Evolutionary conservation across 805 yeast genomes (phyloP).

Genomic region (Kluyveromyces lactis): DNA sequence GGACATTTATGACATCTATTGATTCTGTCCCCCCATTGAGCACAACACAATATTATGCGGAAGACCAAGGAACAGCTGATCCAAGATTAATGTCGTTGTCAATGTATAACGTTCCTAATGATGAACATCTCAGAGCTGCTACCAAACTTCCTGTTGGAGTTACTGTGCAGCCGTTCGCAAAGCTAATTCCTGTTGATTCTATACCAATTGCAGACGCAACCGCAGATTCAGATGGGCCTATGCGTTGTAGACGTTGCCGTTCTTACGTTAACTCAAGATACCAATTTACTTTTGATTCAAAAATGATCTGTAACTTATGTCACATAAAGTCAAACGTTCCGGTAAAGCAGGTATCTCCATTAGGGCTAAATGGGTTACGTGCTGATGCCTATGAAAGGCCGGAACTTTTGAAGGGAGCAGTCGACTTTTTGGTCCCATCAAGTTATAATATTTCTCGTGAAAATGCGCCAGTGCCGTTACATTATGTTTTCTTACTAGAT

Average conservation of each 20-base stretch:
- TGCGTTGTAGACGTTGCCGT: constrained; percentile 88
- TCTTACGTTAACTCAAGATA: constrained; percentile 82
- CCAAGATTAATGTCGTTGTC: constrained; percentile 73
- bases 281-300: constrained; percentile 50
- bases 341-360: constrained; percentile 52
- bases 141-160: constrained; percentile 78
- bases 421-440: constrained; percentile 73
- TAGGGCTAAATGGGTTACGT: constrained; percentile 55
- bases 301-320: constrained; percentile 81
- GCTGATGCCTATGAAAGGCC: constrained; percentile 52
- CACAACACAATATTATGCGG: constrained; percentile 56
- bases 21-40: constrained; percentile 80
- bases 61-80: constrained; percentile 80
- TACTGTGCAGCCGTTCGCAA: constrained; percentile 79
- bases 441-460: constrained; percentile 50
- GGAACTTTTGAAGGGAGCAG: constrained; percentile 74
- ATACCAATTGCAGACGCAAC: constrained; percentile 44
- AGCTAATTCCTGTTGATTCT: constrained; percentile 38
- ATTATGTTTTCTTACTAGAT: constrained; percentile 69
- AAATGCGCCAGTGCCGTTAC: constrained; percentile 40
- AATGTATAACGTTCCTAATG: constrained; percentile 74
- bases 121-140: constrained; percentile 57
- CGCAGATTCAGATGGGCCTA: constrained; percentile 51
- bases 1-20: constrained; percentile 60
- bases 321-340: constrained; percentile 66